Conservation (phyloP, 305 asterid genomes). For the Rubia occidens region DNA sequence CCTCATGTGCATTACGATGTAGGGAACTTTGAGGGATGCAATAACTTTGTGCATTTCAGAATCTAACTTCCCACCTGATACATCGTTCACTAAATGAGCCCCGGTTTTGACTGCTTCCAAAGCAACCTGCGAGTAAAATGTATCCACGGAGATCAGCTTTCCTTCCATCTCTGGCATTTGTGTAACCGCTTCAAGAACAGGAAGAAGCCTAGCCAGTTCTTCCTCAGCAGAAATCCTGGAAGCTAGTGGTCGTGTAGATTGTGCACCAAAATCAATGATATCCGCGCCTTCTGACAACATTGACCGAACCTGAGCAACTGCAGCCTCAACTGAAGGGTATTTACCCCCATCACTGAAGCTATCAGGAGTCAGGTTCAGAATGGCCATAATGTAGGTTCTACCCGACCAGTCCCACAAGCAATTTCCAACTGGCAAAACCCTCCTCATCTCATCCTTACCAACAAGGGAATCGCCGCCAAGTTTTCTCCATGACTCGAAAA, state of each 20-base stretch:
- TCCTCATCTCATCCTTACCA: constrained; percentile 67
- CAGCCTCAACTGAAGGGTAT: constrained; percentile 45
- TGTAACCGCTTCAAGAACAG: constrained; percentile 60
- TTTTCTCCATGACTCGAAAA: constrained; percentile 69
- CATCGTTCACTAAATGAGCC: constrained; percentile 69
- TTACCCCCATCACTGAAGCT: constrained; percentile 94
- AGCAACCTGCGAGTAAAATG: constrained; percentile 74
- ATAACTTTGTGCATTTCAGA: constrained; percentile 41
- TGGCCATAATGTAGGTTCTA: constrained; percentile 69
- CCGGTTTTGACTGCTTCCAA: constrained; percentile 62
- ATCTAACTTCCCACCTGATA: constrained; percentile 71
- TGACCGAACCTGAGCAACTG: constrained; percentile 49
- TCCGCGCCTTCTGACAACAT: constrained; percentile 72
- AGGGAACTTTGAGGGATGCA: constrained; percentile 57
- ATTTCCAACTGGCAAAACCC: constrained; percentile 68
- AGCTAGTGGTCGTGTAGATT: constrained; percentile 91
- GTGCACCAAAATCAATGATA: constrained; percentile 85
- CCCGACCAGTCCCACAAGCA: constrained; percentile 57
- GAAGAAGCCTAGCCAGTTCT: constrained; percentile 70
- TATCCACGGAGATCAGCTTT: constrained; percentile 69
- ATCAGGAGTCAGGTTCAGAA: constrained; percentile 80
- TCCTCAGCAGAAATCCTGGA: constrained; percentile 54
- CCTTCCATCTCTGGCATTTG: constrained; percentile 68
- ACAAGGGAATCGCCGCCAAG: constrained; percentile 66
- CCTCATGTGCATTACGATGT: constrained; percentile 78